Evolutionary conservation across 2,329 filamentous ascomycete genomes (phyloP), one percentile per base, ranked within the genome.

Genomic region (Penicillium sp.): DNA sequence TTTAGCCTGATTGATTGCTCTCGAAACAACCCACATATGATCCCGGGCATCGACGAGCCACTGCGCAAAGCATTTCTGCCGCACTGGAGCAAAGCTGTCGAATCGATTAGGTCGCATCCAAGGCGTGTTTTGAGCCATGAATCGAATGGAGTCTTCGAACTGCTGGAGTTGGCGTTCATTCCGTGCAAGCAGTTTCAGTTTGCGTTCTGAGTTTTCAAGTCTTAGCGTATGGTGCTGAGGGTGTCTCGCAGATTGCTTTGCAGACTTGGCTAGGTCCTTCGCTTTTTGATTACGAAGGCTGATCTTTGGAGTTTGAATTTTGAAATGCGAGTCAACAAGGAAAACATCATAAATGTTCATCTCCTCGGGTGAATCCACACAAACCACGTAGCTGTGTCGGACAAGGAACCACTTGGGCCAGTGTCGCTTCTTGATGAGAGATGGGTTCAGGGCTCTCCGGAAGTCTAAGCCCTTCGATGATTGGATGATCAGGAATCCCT

Each of bases 291-390:
- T 70, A 64, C 75, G 68, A 59, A 80, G 47, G 84, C 82, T 74
- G 75, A 81, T 66, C 80, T 83, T 71, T 75, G 92, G 92, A 54
- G 90, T 86, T 61, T 92, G 87, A 49, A 97, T 87, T 52, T 84
- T 82, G 75, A 99, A 99, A 67, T 90, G 88, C 1, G 90, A 84
- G 70, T 99, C 95, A 26, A 98, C 90, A n/a, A 99, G 82, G 73
- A 97, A 98, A 22, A 99, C 95, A 75, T 99, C 96, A 72, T 96
- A 97, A 33, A 98, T 96, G 68, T 96, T 93, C 90, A 98, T 96
- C 67, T 96, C 96, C 73, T 98, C 93, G 0, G 95, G 95, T 0
- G 95, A 97, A 71, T 98, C 93, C n/a, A 98, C 93, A 65, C 93
- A 97, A 45, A 96, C 93, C 58, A 99, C 88, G 70, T 99, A 99